A percentile compares a stretch with the other conserved stretches of the same genome.
Evolutionary conservation across 2,329 filamentous ascomycete species (phyloP).

Genomic region (Penicillium sp.): DNA sequence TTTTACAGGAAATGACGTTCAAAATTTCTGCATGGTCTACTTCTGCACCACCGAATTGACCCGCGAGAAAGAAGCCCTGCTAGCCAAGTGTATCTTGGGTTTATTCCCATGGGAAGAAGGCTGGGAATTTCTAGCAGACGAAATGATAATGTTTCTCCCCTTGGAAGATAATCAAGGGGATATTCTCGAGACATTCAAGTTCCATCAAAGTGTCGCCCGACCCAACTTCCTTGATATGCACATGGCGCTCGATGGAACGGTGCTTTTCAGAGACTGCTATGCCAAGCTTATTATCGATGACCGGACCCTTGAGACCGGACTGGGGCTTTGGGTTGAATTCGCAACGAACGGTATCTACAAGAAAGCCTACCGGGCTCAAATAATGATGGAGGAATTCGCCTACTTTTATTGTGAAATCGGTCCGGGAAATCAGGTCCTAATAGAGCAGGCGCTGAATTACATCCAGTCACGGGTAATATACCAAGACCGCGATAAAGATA

Average conservation of each 20-base stretch:
- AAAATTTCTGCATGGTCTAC: neutral
- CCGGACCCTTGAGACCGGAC: neutral
- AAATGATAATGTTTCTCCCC: conserved; percentile 10
- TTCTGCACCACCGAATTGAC: conserved; percentile 8
- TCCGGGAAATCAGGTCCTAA: neutral
- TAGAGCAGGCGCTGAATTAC: neutral
- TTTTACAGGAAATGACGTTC: neutral
- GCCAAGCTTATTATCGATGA: neutral
- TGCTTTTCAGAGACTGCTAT: conserved; percentile 3
- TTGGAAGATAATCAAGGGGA: conserved; percentile 3
- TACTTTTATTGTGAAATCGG: neutral
- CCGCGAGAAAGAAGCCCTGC: conserved; percentile 12
- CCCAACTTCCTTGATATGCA: conserved; percentile 17
- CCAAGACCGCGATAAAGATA: neutral
- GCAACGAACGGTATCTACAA: neutral
- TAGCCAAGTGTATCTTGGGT: conserved; percentile 9
- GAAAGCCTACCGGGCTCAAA: neutral
- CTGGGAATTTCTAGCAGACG: conserved; percentile 1
- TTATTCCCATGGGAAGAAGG: conserved; percentile 14
- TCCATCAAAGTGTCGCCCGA: conserved; percentile 12
- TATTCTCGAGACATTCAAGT: conserved; percentile 12
- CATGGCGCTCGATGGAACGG: conserved; percentile 13
- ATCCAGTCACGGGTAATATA: neutral
- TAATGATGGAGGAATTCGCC: neutral
- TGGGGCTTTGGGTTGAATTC: neutral